Base-by-base conservation (phyloP, 352 stramenopile species). In the Globisporangium barbulae region DNA sequence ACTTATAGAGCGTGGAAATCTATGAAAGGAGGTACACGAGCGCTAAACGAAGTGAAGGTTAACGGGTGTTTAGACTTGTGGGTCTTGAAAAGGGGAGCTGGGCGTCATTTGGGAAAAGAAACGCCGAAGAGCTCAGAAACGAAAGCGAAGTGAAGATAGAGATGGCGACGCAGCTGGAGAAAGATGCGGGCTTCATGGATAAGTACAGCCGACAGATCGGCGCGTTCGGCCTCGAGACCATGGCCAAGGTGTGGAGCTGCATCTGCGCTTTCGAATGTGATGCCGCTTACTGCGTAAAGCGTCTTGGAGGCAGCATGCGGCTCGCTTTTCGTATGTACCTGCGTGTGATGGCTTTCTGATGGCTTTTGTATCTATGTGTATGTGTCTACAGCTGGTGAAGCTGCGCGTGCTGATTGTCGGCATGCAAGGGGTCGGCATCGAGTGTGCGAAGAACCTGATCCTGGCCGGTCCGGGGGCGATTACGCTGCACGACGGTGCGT, bases 141-240 rank as follows among this genome's bases (percentile, higher is more conserved):
- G 25, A 28, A 28, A 28, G 25, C 25, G 25, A 28, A 28, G 25
- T 28, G 25, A 28, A 28, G 25, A 28, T 28, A 28, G 25, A 28
- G 25, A 28, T 28, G 25, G 25, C 25, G 25, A 28, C 25, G 25
- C 25, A 28, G 25, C 25, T 28, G 25, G 25, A 94, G 67, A 83
- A 76, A 55, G 84, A 97, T 86, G 90, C 90, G 33, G 81, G 76
- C 56, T 97, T 97, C 71, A 97, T 97, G 89, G 90, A 97, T 81
- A 97, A 97, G 74, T 97, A 97, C 83, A 96, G 86, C 52, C 84
- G 91, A 42, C 91, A 97, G 73, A 97, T 97, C 72, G 91, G 89
- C 68, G 90, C 91, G 31, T 97, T 96, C 64, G 91, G 91, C 7
- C 74, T 97, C 64, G 90, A 97, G 71, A 95, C 89, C 41, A 97